Evolutionary conservation across 2,329 filamentous ascomycete species (phyloP).

Genomic region (Colletotrichum endophyticum): DNA sequence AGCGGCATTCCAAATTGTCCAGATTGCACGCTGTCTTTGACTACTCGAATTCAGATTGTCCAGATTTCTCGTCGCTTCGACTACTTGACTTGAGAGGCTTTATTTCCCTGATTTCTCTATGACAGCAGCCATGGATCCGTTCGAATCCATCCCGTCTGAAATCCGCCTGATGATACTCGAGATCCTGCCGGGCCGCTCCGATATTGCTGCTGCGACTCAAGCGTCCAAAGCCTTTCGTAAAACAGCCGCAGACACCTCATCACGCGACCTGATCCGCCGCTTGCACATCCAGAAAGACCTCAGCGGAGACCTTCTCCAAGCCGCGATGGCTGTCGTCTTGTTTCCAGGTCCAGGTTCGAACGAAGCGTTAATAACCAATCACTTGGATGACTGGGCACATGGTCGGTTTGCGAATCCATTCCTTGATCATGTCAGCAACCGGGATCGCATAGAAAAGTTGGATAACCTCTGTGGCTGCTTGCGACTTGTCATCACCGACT

Average conservation of each 20-base stretch:
- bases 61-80: background rate
- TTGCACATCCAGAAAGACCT: background rate
- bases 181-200: background rate
- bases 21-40: background rate
- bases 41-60: background rate
- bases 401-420: too few relatives aligned
- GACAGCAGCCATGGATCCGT: background rate
- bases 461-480: background rate
- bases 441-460: background rate
- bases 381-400: background rate
- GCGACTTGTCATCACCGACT: background rate
- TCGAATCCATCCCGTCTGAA: background rate
- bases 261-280: background rate
- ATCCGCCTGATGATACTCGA: background rate
- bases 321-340: background rate
- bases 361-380: background rate
- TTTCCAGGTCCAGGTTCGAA: background rate
- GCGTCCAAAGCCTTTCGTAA: too few relatives aligned
- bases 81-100: background rate
- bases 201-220: background rate
- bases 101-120: background rate
- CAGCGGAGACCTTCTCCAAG: background rate
- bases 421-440: too few relatives aligned
- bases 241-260: background rate
- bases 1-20: background rate